Conservation (phyloP, 257 asterid species). For the Fraxinus quadrangulata region DNA sequence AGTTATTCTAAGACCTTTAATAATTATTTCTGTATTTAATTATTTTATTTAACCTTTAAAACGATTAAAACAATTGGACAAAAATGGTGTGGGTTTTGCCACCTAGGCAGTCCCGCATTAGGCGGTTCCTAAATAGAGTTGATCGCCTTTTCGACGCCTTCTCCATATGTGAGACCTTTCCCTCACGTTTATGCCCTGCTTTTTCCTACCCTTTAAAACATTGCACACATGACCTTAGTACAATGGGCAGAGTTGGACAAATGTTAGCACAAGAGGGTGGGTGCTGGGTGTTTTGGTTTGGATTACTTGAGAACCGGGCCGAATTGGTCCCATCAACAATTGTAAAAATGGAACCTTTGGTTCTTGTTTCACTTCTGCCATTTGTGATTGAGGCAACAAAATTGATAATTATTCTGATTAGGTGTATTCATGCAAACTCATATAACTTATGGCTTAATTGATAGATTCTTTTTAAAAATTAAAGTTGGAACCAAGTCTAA, state of each 20-base stretch:
- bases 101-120: too few species aligned
- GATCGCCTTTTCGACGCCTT: too few species aligned
- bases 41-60: too few species aligned
- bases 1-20: too few species aligned
- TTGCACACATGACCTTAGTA: too few species aligned
- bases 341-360: not conserved
- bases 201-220: too few species aligned
- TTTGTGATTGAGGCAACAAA: not conserved
- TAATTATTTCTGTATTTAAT: too few species aligned
- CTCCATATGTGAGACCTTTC: too few species aligned
- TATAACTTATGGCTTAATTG: not conserved
- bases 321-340: not conserved
- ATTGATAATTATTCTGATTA: not conserved
- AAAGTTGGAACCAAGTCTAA: not conserved
- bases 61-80: too few species aligned
- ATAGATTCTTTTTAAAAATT: not conserved
- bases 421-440: not conserved
- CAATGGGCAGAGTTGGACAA: not conserved
- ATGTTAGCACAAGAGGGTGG: not conserved
- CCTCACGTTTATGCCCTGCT: too few species aligned
- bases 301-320: not conserved
- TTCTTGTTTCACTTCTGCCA: not conserved
- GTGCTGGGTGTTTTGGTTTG: not conserved
- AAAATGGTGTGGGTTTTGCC: too few species aligned
- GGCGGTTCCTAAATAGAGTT: too few species aligned